phyloP scores from a whole-genome alignment of 1,284 basidiomycete species.

The Ceratobasidium sp. region DNA sequence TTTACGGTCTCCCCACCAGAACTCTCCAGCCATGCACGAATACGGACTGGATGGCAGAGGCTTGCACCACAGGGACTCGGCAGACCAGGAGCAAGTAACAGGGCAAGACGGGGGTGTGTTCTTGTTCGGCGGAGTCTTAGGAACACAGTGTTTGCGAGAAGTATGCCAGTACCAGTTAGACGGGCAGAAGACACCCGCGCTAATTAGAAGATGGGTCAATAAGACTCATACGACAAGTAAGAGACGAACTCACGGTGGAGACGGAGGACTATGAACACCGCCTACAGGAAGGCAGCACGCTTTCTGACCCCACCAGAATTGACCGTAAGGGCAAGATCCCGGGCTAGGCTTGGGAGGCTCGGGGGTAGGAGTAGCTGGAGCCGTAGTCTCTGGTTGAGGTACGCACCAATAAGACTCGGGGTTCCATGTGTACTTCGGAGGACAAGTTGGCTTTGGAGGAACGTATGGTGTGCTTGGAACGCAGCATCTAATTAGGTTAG shows the following conservation, averaged over 20 bases:
- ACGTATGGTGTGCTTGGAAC: slow-evolving; percentile 17
- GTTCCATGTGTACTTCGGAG: slow-evolving; percentile 10
- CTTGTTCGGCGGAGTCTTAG: slow-evolving; percentile 15
- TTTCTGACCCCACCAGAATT: slow-evolving; percentile 30
- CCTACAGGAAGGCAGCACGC: slow-evolving; percentile 29
- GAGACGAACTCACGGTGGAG: slow-evolving; percentile 27
- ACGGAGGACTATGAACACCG: slow-evolving; percentile 23
- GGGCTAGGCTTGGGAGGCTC: slow-evolving; percentile 19
- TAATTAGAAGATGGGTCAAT: not conserved
- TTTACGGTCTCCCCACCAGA: slow-evolving; percentile 39
- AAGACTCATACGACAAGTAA: no score
- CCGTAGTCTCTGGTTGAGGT: not conserved
- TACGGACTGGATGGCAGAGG: slow-evolving; percentile 32
- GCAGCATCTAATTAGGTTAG: not conserved
- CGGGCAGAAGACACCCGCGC: slow-evolving; percentile 25
- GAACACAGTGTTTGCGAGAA: slow-evolving; percentile 23
- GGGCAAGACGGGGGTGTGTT: slow-evolving; percentile 28
- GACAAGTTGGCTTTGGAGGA: slow-evolving; percentile 1
- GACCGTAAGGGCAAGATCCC: slow-evolving; percentile 26
- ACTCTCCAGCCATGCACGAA: slow-evolving; percentile 26
- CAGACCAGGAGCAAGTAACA: slow-evolving; percentile 25
- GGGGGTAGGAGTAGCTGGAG: not conserved
- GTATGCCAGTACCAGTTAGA: slow-evolving; percentile 36
- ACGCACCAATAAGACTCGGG: slow-evolving; percentile 22
- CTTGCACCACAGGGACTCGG: slow-evolving; percentile 26